A percentile compares a stretch with the other conserved stretches of the same genome.
Conservation (phyloP, 2,329 filamentous ascomycete species). For the Ilyonectria sp. region DNA sequence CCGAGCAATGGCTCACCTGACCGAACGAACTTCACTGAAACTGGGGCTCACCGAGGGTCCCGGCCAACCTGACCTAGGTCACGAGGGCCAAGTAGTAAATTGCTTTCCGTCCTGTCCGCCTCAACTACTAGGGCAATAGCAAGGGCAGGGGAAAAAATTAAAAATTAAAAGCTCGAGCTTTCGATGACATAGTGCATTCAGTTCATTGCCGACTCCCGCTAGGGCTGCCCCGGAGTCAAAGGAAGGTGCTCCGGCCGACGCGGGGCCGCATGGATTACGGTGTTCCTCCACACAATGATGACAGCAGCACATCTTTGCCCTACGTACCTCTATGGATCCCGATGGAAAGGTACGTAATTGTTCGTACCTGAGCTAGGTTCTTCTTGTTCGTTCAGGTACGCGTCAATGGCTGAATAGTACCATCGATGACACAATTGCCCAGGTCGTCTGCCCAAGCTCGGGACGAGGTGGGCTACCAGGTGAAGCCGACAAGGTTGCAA, state of each 20-base stretch:
- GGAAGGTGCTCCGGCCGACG: constrained; percentile 39
- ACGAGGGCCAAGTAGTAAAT: constrained; percentile 40
- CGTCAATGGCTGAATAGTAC: constrained; percentile 27
- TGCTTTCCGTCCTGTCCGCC: constrained; percentile 23
- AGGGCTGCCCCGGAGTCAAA: constrained; percentile 6
- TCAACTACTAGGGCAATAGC: constrained; percentile 12
- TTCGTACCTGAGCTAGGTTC: constrained; percentile 28
- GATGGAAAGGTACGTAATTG: constrained; percentile 43
- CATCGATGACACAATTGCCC: constrained; percentile 48
- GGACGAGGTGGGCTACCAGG: constrained; percentile 38
- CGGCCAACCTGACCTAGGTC: constrained; percentile 43
- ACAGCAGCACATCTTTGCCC: neutral
- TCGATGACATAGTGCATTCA: neutral
- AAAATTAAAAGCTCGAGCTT: neutral
- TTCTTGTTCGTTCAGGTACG: constrained; percentile 5
- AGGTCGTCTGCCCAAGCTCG: constrained; percentile 27
- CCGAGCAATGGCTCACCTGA: constrained; percentile 41
- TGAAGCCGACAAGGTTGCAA: constrained; percentile 30
- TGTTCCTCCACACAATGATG: constrained; percentile 8
- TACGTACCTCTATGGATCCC: constrained; percentile 8
- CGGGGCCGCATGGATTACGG: constrained; percentile 40
- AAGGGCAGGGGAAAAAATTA: neutral
- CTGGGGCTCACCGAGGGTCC: constrained; percentile 46
- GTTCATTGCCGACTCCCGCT: constrained; percentile 14
- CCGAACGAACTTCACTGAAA: constrained; percentile 31